Evolutionary conservation across 805 yeast genomes (phyloP).

Genomic region (Monosporozyma servazzii): DNA sequence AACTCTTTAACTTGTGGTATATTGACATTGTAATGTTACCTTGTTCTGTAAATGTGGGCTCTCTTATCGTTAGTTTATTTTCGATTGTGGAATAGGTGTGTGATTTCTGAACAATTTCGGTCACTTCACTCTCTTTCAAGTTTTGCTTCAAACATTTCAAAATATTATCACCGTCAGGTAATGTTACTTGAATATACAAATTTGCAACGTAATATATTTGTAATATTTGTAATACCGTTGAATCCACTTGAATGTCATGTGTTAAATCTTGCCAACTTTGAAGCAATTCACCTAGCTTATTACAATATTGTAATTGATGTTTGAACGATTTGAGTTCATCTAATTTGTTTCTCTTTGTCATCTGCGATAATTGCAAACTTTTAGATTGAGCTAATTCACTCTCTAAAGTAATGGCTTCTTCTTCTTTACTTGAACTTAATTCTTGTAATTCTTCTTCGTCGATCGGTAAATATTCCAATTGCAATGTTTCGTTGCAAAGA

Average conservation of each 20-base stretch:
- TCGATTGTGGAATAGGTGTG: constrained; percentile 1
- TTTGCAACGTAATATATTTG: constrained; percentile 22
- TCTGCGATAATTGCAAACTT: constrained; percentile 22
- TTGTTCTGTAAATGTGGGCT: constrained; percentile 20
- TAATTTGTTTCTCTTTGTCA: constrained; percentile 12
- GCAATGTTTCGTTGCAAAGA: constrained; percentile 14
- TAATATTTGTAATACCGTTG: neutral
- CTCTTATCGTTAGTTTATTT: neutral
- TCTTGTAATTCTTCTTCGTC: constrained; percentile 15
- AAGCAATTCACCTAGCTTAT: constrained; percentile 12
- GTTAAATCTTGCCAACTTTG: constrained; percentile 17
- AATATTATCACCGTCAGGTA: constrained; percentile 19
- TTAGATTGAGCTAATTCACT: constrained; percentile 23
- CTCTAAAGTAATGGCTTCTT: neutral
- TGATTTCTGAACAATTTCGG: constrained; percentile 4
- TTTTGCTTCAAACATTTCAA: constrained; percentile 10
- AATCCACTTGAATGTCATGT: constrained; percentile 1
- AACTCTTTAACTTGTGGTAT: constrained; percentile 7
- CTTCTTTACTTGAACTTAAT: neutral
- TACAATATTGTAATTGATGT: constrained; percentile 14
- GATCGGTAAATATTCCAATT: constrained; percentile 10
- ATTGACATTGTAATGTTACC: constrained; percentile 24
- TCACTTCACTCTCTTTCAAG: constrained; percentile 10
- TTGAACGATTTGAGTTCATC: constrained; percentile 17
- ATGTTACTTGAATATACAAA: constrained; percentile 16